Percentiles rank a stretch among this genome's conserved stretches.
Conservation (phyloP, 169 alveolate species). For the Theileria parva region DNA sequence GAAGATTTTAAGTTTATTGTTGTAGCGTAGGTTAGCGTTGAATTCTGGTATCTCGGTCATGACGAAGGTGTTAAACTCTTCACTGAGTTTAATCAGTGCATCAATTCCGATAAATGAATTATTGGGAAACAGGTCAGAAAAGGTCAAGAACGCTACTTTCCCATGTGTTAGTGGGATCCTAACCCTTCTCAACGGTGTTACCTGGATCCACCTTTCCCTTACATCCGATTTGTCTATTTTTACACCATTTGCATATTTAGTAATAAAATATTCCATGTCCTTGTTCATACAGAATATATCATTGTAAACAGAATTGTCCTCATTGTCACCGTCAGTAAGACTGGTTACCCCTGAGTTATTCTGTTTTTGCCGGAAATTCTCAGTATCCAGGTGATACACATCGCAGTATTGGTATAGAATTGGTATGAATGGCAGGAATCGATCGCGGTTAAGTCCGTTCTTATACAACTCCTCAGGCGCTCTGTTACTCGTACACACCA, state of each 20-base stretch:
- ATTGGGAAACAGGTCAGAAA: constrained; percentile 38
- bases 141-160: constrained; percentile 41
- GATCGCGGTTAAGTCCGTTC: constrained; percentile 71
- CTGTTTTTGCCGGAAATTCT: constrained; percentile 49
- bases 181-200: constrained; percentile 39
- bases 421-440: constrained; percentile 74
- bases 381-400: constrained; percentile 42
- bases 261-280: constrained; percentile 6
- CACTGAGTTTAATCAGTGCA: constrained; percentile 23
- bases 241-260: background rate
- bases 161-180: constrained; percentile 32
- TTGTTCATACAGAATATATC: background rate
- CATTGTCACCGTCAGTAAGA: background rate
- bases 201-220: constrained; percentile 8
- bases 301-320: background rate
- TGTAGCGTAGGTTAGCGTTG: constrained; percentile 30
- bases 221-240: background rate
- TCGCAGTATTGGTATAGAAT: constrained; percentile 40
- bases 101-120: constrained; percentile 50
- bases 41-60: constrained; percentile 58
- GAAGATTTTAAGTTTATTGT: constrained; percentile 50
- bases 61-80: constrained; percentile 25
- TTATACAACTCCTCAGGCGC: constrained; percentile 72
- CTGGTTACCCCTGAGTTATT: background rate
- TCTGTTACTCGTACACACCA: constrained; percentile 72